Conservation (phyloP, 129 eudicot genomes). For the Escallonia rubra region DNA sequence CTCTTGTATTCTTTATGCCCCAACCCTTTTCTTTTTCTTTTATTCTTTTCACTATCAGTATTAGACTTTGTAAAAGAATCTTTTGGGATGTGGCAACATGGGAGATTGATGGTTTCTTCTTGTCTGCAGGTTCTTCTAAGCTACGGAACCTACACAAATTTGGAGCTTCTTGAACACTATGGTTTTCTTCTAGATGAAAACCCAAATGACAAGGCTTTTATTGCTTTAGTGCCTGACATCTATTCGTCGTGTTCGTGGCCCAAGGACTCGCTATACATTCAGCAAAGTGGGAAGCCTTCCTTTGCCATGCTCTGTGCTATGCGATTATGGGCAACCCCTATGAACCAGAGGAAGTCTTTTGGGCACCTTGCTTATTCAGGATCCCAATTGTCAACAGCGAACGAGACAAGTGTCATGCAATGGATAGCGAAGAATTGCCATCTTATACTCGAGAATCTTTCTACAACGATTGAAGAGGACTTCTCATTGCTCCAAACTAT, state of each 20-base stretch:
- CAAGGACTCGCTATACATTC: constrained; percentile 54
- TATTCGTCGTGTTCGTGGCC: constrained; percentile 64
- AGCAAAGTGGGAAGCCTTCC: constrained; percentile 74
- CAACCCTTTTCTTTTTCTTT: background rate
- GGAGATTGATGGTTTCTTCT: constrained; percentile 1
- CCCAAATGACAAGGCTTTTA: constrained; percentile 76
- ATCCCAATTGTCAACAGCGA: constrained; percentile 47
- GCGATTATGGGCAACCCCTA: constrained; percentile 85
- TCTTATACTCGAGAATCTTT: constrained; percentile 24
- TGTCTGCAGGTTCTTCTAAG: constrained; percentile 75
- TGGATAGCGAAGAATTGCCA: constrained; percentile 59
- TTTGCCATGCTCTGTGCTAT: constrained; percentile 64
- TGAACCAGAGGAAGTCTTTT: constrained; percentile 47
- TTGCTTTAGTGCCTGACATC: constrained; percentile 58
- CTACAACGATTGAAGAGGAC: constrained; percentile 64
- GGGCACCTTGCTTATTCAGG: constrained; percentile 68
- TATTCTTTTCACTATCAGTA: background rate
- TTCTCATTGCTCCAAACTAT: constrained; percentile 28
- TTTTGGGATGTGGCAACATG: background rate
- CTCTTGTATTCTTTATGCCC: background rate
- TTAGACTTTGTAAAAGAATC: background rate
- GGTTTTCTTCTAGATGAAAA: constrained; percentile 70
- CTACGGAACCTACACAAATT: constrained; percentile 88
- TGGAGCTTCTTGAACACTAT: constrained; percentile 95
- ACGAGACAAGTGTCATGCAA: constrained; percentile 58